These are phyloP conservation scores for Uncinocarpus reesii DNA, from an alignment of 2,329 filamentous ascomycete genomes.

Conservation along the genomic window DNA sequence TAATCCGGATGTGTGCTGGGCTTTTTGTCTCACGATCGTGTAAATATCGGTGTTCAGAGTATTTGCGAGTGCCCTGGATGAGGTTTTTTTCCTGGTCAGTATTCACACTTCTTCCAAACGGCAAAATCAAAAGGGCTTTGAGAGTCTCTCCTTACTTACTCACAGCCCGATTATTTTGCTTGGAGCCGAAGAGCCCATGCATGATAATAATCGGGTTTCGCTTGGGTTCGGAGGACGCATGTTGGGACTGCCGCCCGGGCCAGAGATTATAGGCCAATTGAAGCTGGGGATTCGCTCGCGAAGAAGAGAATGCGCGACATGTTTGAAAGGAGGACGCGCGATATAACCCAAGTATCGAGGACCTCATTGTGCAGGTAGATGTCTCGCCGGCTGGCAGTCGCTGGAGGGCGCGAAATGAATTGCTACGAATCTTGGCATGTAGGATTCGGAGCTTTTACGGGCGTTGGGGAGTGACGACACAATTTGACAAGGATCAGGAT, in stretches of 20 bases:
- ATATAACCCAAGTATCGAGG: background rate
- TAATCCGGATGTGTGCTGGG: conserved; percentile 1
- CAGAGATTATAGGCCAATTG: conserved; percentile 8
- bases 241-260: background rate
- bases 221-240: background rate
- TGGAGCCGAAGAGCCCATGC: conserved; percentile 85
- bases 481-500: too few species aligned
- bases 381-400: background rate
- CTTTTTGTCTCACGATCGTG: conserved; percentile 49
- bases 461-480: too few species aligned
- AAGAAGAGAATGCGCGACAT: conserved; percentile 2
- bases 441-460: background rate
- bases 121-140: background rate
- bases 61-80: conserved; percentile 58
- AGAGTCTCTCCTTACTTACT: conserved; percentile 59
- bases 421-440: background rate
- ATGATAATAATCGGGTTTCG: conserved; percentile 62
- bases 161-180: conserved; percentile 77
- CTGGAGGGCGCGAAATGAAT: background rate
- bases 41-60: conserved; percentile 68
- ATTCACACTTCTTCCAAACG: background rate
- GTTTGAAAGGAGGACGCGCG: background rate
- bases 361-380: conserved; percentile 7
- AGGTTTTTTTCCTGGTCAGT: background rate
- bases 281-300: background rate